A percentile compares a stretch with the other conserved stretches of the same genome.
phyloP scores from a whole-genome alignment of 2,329 filamentous ascomycete species.

The Ascomycota sp. region DNA sequence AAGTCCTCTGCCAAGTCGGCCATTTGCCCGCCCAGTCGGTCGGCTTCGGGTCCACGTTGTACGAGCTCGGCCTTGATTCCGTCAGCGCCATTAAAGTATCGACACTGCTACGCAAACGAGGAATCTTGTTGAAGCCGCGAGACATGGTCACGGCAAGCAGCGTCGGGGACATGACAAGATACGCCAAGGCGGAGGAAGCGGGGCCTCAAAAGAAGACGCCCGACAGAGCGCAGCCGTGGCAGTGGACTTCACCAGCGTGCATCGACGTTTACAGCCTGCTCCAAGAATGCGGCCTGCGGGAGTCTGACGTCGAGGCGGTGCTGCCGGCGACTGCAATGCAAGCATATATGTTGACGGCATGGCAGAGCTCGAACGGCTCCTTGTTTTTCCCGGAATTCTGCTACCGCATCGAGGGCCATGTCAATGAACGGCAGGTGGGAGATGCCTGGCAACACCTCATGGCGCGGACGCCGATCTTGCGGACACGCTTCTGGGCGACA shows the following conservation, averaged over 20 bases:
- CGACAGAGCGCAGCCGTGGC: neutral
- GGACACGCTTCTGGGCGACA: constrained; percentile 41
- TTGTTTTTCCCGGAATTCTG: constrained; percentile 56
- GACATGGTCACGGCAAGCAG: constrained; percentile 46
- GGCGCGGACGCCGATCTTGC: constrained; percentile 35
- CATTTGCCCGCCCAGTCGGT: constrained; percentile 36
- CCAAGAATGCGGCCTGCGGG: constrained; percentile 15
- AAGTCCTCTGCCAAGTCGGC: constrained; percentile 33
- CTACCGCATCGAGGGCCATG: constrained; percentile 25
- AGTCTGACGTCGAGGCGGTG: constrained; percentile 26
- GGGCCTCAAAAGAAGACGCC: no score
- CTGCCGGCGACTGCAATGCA: constrained; percentile 59
- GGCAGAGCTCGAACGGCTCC: constrained; percentile 41
- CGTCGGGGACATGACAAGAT: constrained; percentile 36
- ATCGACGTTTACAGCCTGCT: constrained; percentile 20
- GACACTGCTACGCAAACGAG: constrained; percentile 41
- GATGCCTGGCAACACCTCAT: constrained; percentile 40
- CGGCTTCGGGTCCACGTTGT: constrained; percentile 39
- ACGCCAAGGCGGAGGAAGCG: constrained; percentile 1
- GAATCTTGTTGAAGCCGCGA: constrained; percentile 41
- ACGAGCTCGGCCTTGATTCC: constrained; percentile 73
- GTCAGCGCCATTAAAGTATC: constrained; percentile 76
- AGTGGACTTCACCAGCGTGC: constrained; percentile 11
- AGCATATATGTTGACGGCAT: constrained; percentile 55
- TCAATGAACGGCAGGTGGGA: constrained; percentile 20